Evolutionary conservation across 2,329 filamentous ascomycete genomes (phyloP).

Genomic region (Diaporthe destruens): DNA sequence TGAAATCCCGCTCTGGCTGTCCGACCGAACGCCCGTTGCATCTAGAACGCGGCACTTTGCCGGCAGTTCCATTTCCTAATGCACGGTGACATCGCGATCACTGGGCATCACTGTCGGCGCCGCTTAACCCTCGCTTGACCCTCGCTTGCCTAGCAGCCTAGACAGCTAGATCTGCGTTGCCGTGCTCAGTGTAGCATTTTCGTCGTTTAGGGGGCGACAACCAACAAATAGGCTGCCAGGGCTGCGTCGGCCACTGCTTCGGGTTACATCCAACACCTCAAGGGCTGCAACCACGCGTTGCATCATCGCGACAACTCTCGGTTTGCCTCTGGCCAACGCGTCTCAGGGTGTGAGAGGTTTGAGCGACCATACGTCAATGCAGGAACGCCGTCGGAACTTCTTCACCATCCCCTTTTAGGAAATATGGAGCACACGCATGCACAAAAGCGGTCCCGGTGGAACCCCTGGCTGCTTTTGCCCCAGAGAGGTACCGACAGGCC

Average conservation of each 20-base stretch:
- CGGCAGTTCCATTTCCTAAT: slow-evolving; percentile 25
- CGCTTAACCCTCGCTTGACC: neutral
- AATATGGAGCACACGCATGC: neutral
- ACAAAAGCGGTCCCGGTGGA: slow-evolving; percentile 17
- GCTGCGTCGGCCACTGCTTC: neutral
- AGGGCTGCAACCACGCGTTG: neutral
- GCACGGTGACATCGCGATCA: slow-evolving; percentile 9
- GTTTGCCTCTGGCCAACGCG: slow-evolving; percentile 5
- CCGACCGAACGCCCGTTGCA: slow-evolving; percentile 11
- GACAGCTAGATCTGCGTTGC: slow-evolving; percentile 6
- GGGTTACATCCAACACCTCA: slow-evolving; percentile 15
- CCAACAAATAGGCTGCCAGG: slow-evolving; percentile 17
- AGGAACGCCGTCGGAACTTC: slow-evolving; percentile 2
- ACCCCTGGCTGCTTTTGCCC: slow-evolving; percentile 13
- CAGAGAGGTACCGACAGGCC: neutral
- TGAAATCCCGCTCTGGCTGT: slow-evolving; percentile 14
- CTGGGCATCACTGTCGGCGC: neutral
- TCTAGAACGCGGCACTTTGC: slow-evolving; percentile 33
- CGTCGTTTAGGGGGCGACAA: slow-evolving; percentile 15
- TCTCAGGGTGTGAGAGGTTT: slow-evolving; percentile 1
- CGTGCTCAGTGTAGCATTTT: slow-evolving; percentile 14
- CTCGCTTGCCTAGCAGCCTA: neutral
- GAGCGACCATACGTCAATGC: slow-evolving; percentile 14
- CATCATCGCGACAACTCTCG: slow-evolving; percentile 28
- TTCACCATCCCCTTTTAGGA: neutral